Conservation (phyloP, 2,329 filamentous ascomycete species). For the Neonectria coccinea region DNA sequence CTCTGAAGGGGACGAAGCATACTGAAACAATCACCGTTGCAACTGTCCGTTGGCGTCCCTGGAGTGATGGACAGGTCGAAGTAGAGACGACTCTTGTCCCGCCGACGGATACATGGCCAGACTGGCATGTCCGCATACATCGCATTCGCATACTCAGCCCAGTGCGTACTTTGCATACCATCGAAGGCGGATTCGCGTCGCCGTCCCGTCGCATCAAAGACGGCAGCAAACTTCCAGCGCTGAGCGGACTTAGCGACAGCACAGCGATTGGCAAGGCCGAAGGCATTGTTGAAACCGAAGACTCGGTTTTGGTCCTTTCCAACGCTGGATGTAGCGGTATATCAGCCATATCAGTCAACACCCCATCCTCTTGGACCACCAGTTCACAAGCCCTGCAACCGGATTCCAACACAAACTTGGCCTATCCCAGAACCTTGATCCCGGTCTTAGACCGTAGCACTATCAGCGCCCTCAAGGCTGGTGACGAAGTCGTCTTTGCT, state of each 20-base stretch:
- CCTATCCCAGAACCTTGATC: constrained; percentile 34
- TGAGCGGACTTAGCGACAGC: neutral
- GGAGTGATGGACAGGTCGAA: constrained; percentile 43
- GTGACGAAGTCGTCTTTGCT: neutral
- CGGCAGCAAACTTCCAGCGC: constrained; percentile 16
- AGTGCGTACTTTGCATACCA: constrained; percentile 18
- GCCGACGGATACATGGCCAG: constrained; percentile 48
- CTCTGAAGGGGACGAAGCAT: neutral
- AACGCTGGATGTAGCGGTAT: constrained; percentile 32
- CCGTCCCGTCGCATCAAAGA: constrained; percentile 1
- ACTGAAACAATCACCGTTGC: neutral
- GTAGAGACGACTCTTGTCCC: constrained; percentile 47
- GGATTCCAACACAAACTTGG: constrained; percentile 36
- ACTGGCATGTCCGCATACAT: constrained; percentile 50
- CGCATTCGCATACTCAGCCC: constrained; percentile 5
- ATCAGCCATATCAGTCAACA: neutral
- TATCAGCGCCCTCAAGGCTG: neutral
- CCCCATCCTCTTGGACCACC: neutral
- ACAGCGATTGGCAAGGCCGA: neutral
- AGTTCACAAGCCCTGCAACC: constrained; percentile 31
- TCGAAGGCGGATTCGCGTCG: constrained; percentile 39
- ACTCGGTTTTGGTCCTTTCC: constrained; percentile 24
- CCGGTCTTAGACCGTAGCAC: constrained; percentile 18
- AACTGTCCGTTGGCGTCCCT: constrained; percentile 39
- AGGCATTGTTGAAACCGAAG: neutral